Percentiles rank a stretch among this genome's conserved stretches.
Evolutionary conservation across 179 eudicot genomes (phyloP).

Genomic region (Beta lomatogona): DNA sequence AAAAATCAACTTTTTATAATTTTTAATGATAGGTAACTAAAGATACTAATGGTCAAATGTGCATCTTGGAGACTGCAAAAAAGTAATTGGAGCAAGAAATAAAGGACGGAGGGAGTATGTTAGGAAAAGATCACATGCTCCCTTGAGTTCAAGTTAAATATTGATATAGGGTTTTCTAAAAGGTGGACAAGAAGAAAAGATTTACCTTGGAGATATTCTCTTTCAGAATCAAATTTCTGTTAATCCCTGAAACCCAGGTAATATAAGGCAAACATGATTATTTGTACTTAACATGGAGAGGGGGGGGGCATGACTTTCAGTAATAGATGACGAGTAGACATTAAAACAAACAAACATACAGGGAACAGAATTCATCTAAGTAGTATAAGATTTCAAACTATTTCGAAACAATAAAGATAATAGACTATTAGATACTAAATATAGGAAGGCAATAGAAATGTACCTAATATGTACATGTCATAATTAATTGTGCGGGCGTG

Average conservation of each 20-base stretch:
- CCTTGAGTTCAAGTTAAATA: not conserved
- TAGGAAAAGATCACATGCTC: not conserved
- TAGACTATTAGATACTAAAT: not conserved
- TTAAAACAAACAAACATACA: not conserved
- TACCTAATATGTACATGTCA: not conserved
- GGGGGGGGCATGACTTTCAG: not conserved
- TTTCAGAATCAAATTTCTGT: conserved; percentile 9
- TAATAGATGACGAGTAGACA: not conserved
- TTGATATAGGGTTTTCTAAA: not conserved
- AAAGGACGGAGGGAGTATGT: not conserved
- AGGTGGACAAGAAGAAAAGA: not conserved
- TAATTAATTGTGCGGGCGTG: too few species aligned
- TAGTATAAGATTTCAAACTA: not conserved
- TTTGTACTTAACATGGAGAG: not conserved
- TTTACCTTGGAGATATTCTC: conserved; percentile 1
- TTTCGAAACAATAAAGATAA: too few species aligned
- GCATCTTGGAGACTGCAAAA: too few species aligned
- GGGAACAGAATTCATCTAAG: not conserved
- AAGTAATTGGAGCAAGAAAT: too few species aligned
- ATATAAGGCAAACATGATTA: not conserved
- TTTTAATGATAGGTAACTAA: too few species aligned
- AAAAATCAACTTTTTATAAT: too few species aligned
- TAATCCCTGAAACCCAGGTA: conserved; percentile 31
- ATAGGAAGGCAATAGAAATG: not conserved
- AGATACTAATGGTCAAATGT: too few species aligned